These are phyloP conservation scores for Wallemia hederae DNA, from an alignment of 1,284 basidiomycete species.

Conservation along the genomic window DNA sequence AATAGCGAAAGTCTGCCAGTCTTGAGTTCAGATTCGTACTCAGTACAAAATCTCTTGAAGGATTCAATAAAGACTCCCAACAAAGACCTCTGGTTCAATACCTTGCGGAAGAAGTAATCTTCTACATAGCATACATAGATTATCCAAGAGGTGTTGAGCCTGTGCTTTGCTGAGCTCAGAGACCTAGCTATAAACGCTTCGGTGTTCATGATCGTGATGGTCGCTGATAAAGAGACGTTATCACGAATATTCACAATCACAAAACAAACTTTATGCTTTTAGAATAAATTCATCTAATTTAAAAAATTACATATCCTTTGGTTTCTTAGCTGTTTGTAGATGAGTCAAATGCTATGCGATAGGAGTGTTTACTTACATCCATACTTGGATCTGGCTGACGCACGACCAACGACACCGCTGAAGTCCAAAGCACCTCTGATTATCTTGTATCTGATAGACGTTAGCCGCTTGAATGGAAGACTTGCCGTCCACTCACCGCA, in stretches of 20 bases:
- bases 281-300: neutral
- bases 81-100: neutral
- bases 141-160: neutral
- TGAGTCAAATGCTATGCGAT: constrained; percentile 1
- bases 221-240: neutral
- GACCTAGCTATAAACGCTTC: neutral
- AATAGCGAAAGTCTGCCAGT: neutral
- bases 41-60: neutral
- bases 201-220: neutral
- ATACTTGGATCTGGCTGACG: constrained; percentile 63
- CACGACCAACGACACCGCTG: constrained; percentile 60
- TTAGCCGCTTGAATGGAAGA: neutral
- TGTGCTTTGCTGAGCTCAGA: neutral
- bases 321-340: constrained; percentile 40
- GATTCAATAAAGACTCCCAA: neutral
- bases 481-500: constrained; percentile 33
- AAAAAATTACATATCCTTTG: constrained; percentile 18
- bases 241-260: too few relatives aligned
- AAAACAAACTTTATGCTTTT: too few relatives aligned
- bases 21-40: neutral
- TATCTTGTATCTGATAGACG: constrained; percentile 52
- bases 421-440: constrained; percentile 81
- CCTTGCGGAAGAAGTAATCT: neutral
- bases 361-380: constrained; percentile 34
- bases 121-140: neutral